These are phyloP conservation scores for Microbotryomycetes sp. DNA, from an alignment of 1,284 basidiomycete genomes.

Conservation along the genomic window DNA sequence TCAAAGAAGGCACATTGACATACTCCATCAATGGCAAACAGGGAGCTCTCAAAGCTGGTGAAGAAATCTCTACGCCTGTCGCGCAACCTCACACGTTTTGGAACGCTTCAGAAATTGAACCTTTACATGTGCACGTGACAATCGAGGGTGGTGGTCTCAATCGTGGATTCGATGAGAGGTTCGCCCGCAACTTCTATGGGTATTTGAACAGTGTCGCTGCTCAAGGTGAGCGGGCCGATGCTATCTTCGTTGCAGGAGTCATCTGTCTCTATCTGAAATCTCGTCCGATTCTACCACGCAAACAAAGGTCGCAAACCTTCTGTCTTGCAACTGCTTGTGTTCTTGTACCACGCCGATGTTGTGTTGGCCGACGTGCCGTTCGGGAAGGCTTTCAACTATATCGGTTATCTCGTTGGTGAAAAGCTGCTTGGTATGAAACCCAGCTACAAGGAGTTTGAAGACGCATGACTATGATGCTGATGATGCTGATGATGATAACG, in stretches of 20 bases:
- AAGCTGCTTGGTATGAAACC: not conserved
- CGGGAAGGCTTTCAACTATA: not conserved
- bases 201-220: too few relatives aligned
- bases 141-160: constrained; percentile 39
- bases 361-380: constrained; percentile 38
- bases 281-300: too few relatives aligned
- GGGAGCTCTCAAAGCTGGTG: constrained; percentile 37
- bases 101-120: constrained; percentile 35
- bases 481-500: too few relatives aligned
- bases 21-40: constrained; percentile 41
- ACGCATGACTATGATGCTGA: too few relatives aligned
- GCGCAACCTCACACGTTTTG: constrained; percentile 42
- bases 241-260: too few relatives aligned
- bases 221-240: too few relatives aligned
- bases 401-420: not conserved
- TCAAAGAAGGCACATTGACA: constrained; percentile 37
- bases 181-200: too few relatives aligned
- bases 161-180: constrained; percentile 40
- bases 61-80: constrained; percentile 38
- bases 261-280: too few relatives aligned
- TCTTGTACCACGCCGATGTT: constrained; percentile 40
- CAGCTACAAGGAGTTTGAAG: constrained; percentile 2
- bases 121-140: constrained; percentile 40
- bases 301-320: constrained; percentile 36
- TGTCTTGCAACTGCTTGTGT: constrained; percentile 40